These are phyloP conservation scores for Penicillium lividum DNA, from an alignment of 495 filamentous ascomycete genomes.

Conservation along the genomic window DNA sequence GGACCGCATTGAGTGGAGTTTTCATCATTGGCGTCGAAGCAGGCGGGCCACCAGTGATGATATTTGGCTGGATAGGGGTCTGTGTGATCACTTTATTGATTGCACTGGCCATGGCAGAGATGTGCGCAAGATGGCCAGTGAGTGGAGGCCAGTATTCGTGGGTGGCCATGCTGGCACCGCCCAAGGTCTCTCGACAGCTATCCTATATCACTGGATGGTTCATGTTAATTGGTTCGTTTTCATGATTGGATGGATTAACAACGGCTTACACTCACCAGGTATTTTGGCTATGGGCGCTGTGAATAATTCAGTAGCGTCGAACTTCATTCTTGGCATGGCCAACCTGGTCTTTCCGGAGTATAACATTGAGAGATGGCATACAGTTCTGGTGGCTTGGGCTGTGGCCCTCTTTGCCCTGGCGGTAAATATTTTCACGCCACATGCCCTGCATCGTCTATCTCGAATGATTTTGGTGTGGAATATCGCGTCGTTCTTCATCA, in stretches of 20 bases:
- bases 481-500: conserved; percentile 48
- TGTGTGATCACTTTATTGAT: conserved; percentile 42
- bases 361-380: conserved; percentile 55
- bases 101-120: conserved; percentile 51
- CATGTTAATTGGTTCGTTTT: conserved; percentile 33
- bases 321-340: conserved; percentile 53
- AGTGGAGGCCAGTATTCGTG: conserved; percentile 48
- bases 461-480: conserved; percentile 52
- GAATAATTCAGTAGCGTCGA: conserved; percentile 53
- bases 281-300: conserved; percentile 50
- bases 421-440: conserved; percentile 47
- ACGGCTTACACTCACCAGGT: background rate
- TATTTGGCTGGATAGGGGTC: conserved; percentile 49
- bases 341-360: conserved; percentile 49
- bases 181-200: conserved; percentile 33
- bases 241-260: background rate
- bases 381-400: conserved; percentile 48
- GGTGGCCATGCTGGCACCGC: conserved; percentile 48
- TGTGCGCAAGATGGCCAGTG: conserved; percentile 44
- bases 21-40: conserved; percentile 48
- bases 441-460: conserved; percentile 49
- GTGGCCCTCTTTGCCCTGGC: conserved; percentile 36
- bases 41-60: conserved; percentile 51
- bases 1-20: conserved; percentile 46
- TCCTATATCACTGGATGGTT: conserved; percentile 44